Percentiles rank a stretch among this genome's conserved stretches.
phyloP scores from a whole-genome alignment of 306 rosid genomes.

The Cucumis hystrix region DNA sequence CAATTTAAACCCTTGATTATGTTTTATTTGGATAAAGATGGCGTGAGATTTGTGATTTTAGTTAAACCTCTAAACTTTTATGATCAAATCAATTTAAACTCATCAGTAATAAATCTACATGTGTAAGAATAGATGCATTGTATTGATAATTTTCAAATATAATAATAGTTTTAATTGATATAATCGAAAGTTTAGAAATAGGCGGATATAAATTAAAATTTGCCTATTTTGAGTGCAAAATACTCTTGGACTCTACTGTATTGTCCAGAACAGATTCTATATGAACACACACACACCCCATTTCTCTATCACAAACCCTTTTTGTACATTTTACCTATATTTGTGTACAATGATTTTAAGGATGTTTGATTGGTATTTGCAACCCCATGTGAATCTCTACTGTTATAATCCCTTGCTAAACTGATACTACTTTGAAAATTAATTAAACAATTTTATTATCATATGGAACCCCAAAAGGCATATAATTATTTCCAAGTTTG shows the following conservation, averaged over 20 bases:
- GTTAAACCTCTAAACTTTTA: no score
- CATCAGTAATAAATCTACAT: no score
- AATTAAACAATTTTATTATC: not conserved
- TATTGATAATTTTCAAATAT: no score
- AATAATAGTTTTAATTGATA: no score
- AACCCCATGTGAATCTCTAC: not conserved
- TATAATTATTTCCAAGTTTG: not conserved
- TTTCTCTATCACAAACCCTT: not conserved
- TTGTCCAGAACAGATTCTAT: not conserved
- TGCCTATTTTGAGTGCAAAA: not conserved
- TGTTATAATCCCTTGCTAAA: no score
- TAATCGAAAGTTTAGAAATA: no score
- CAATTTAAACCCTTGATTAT: no score
- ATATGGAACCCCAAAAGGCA: not conserved
- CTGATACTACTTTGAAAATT: not conserved
- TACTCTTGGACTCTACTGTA: not conserved
- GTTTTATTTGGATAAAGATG: no score
- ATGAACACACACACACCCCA: not conserved
- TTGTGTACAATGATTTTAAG: not conserved
- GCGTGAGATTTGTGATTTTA: no score
- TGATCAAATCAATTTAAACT: no score
- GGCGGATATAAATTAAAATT: no score
- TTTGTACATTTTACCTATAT: not conserved
- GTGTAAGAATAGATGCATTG: no score
- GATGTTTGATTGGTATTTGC: not conserved